Evolutionary conservation across 2,329 filamentous ascomycete genomes (phyloP), one percentile per base, ranked within the genome.

Genomic region (Colletotrichum phormii): DNA sequence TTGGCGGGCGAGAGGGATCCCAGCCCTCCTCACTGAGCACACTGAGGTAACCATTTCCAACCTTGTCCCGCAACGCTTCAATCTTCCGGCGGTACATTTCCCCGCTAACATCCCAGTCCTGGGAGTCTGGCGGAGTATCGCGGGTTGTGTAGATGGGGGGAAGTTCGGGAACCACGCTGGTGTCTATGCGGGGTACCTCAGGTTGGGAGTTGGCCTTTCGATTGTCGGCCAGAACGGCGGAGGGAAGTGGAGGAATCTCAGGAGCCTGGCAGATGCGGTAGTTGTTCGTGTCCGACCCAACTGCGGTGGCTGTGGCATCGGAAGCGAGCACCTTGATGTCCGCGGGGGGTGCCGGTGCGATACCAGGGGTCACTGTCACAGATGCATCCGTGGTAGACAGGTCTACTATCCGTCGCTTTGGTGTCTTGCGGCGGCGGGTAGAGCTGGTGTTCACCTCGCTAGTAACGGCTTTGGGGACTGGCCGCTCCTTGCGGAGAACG

Each of bases 51-150:
- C 92, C 93, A 77, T 92, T 94, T 37, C 95, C 95, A 75, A 98
- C 92, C 78, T 96, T 94, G 78, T 93, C 93, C 74, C 95, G 92
- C 66, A 98, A 84, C 3, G 93, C 91, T 81, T 98, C 95, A 67
- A 98, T 93, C 82, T 97, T 97, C 80, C 94, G 94, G 70, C 93
- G 91, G 82, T 98, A 98, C 8, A 94, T 86, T 78, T 97, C 94
- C 66, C 93, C 93, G 71, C 90, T 89, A 55, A 90, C 84, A 72
- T 91, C 90, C 89, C 92, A 94, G 71, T 93, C 88, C 58, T 86
- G 84, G 5, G 84, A 75, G 55, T 80, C 75, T 29, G 80, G 75
- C 5, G 80, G 77, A 24, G 77, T 75, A 15, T 82, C 81, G 5
- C 79, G 77, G 18, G 80, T 79, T 4, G 79, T 68, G 51, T 82